phyloP scores from a whole-genome alignment of 192 early-diverging fungal genomes.

The Haplosporangium gracile region DNA sequence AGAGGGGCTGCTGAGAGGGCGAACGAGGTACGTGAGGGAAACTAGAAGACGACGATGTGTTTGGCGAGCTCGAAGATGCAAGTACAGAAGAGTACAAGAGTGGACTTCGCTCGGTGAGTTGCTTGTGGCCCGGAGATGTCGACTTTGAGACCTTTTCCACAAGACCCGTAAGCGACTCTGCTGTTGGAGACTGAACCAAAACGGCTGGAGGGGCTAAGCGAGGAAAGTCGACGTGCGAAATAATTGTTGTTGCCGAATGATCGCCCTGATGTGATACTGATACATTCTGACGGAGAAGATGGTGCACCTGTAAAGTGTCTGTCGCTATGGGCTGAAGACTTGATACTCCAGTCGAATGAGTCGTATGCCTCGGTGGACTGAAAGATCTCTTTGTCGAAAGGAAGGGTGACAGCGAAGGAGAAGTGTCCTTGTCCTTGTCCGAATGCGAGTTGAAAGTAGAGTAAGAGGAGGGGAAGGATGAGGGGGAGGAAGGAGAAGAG shows the following conservation, averaged over 20 bases:
- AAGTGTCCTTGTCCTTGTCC: slow-evolving; percentile 37
- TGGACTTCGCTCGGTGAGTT: slow-evolving; percentile 10
- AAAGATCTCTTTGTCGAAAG: slow-evolving; percentile 38
- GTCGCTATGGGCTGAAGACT: slow-evolving; percentile 24
- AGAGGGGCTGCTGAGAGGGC: slow-evolving; percentile 27
- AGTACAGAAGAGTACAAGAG: slow-evolving; percentile 39
- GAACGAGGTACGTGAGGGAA: slow-evolving; percentile 10
- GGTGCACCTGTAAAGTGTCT: slow-evolving; percentile 21
- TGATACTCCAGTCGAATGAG: slow-evolving; percentile 7
- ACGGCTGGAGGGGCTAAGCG: slow-evolving; percentile 43
- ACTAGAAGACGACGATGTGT: slow-evolving; percentile 3
- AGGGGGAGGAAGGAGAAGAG: slow-evolving; percentile 21
- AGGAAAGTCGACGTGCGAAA: slow-evolving; percentile 27
- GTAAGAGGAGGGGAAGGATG: slow-evolving; percentile 19
- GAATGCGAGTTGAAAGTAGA: slow-evolving; percentile 2
- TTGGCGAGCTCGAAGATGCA: slow-evolving; percentile 21
- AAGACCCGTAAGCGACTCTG: slow-evolving; percentile 18
- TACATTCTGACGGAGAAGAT: slow-evolving; percentile 13
- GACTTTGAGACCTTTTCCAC: not conserved
- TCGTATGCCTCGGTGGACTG: slow-evolving; percentile 25
- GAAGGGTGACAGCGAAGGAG: slow-evolving; percentile 44
- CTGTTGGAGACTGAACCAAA: slow-evolving; percentile 42
- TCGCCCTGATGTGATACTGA: not conserved
- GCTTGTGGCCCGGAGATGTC: not conserved
- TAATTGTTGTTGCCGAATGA: not conserved